Percentiles rank a stretch among this genome's conserved stretches.
These are phyloP conservation scores for Globisporangium alternatum DNA, from an alignment of 352 stramenopile genomes.

Conservation along the genomic window DNA sequence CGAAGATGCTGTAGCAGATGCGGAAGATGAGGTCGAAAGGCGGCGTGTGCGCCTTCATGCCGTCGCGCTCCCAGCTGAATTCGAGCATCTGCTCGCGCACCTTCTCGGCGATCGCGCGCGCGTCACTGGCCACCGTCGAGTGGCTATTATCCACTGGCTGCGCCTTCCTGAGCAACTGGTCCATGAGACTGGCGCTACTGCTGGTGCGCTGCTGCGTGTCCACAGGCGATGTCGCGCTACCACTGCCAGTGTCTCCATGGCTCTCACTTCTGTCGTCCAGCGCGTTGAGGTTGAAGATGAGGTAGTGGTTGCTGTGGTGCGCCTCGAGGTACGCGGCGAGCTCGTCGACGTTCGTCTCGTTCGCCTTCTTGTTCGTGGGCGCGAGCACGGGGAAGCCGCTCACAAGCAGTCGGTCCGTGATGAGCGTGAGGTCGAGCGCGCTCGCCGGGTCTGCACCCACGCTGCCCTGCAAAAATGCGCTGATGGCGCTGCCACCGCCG, in stretches of 20 bases:
- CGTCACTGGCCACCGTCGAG: not conserved
- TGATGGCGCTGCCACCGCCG: constrained; percentile 20
- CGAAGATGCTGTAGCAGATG: constrained; percentile 91
- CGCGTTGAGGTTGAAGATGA: constrained; percentile 82
- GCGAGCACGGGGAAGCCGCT: constrained; percentile 47
- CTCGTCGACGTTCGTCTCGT: constrained; percentile 71
- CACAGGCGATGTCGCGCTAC: not conserved
- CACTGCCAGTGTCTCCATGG: not conserved
- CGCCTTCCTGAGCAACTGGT: constrained; percentile 13
- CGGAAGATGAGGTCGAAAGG: constrained; percentile 84
- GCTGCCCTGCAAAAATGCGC: constrained; percentile 6
- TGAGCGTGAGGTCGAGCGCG: constrained; percentile 69
- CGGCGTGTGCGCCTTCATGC: constrained; percentile 82
- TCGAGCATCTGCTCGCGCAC: constrained; percentile 84
- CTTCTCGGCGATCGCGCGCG: constrained; percentile 36
- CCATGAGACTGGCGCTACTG: not conserved
- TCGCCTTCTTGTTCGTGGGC: constrained; percentile 68
- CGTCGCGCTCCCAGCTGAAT: constrained; percentile 78
- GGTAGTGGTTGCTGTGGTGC: constrained; percentile 53
- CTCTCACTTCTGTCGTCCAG: constrained; percentile 28
- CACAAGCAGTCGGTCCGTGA: constrained; percentile 66
- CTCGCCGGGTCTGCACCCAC: constrained; percentile 25
- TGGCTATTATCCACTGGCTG: too few species aligned
- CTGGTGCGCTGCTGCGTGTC: not conserved
- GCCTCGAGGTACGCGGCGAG: constrained; percentile 57